Base-by-base conservation (phyloP, 1,139 yeast genomes). In the Yamadazyma pseudoaaseri region DNA sequence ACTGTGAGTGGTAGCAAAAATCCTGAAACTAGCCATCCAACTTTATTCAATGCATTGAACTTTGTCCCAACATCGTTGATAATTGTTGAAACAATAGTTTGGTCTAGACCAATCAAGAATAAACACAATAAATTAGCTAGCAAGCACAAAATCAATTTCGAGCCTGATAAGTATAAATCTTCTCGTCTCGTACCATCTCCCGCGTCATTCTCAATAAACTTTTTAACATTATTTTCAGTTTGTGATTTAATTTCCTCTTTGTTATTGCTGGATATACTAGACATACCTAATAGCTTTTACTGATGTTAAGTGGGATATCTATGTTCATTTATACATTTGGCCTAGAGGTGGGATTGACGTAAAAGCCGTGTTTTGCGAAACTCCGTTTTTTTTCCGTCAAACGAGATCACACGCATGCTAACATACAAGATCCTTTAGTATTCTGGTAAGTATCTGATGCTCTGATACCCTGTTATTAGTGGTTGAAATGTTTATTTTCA, bases 11-110 rank as follows among this genome's bases (percentile, higher is more conserved):
- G 47, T 31, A 82, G 60, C 44, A 79, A 52, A 51, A 73, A 82
- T 3, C 81, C 87, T 2, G 82, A 60, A 3, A 78, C 57, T 29
- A 80, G 51, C 86, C 87, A 80, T 8, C 79, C 79, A 22, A 78
- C 62, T 44, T 76, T 67, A 11, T 70, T 67, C 45, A 77, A 78
- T 6, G 68, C 68, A 33, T 65, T 36, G 41, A 66, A 66, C 31
- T 64, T 50, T 41, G 60, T 58, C 8, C 71, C 70, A 16, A 66
- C 70, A 0, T 51, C 56, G 10, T 65, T 54, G 34, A 65, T 52
- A 16, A 66, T 48, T 1, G 70, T 62, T 10, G 59, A 55, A 27
- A 66, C 63, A 31, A 66, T 66, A 10, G 71, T 66, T 45, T 65
- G 70, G 44, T 66, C 73, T 37, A 66, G 55, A 3, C 71, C 69